Evolutionary conservation across 257 asterid species (phyloP).

Genomic region (Solanum gandarillasii): DNA sequence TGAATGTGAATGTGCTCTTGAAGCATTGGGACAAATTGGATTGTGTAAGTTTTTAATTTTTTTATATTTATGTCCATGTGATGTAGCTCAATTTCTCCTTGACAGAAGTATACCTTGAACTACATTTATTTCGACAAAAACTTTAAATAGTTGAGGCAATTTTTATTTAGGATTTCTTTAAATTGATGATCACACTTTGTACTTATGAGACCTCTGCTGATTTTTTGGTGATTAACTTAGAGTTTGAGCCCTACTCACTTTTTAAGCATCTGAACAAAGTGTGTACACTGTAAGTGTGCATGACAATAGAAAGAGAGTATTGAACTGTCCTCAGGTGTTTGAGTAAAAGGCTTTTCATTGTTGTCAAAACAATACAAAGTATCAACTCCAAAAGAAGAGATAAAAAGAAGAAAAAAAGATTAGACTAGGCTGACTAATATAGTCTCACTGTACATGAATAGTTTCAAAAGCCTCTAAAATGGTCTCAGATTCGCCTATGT

Average conservation of each 20-base stretch:
- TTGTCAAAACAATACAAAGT: background rate
- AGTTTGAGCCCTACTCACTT: background rate
- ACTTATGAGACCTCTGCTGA: background rate
- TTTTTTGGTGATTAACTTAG: background rate
- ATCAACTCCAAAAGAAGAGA: background rate
- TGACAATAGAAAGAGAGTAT: background rate
- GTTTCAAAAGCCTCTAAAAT: background rate
- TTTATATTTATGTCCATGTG: background rate
- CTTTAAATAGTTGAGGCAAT: background rate
- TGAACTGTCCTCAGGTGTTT: background rate
- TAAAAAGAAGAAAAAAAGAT: background rate
- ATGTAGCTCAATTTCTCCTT: background rate
- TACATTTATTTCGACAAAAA: background rate
- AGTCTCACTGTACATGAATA: background rate
- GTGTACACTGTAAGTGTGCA: background rate
- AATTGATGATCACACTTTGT: background rate
- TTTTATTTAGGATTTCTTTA: background rate
- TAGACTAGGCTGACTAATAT: background rate
- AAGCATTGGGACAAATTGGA: conserved; percentile 92
- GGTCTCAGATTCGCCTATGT: background rate
- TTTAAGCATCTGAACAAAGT: background rate
- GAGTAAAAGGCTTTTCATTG: background rate
- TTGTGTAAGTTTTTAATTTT: conserved; percentile 48
- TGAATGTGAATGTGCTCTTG: conserved; percentile 93
- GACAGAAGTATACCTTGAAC: background rate